Percentiles rank a stretch among this genome's conserved stretches.
Conservation (phyloP, 208 protist species). For the Trichomonas vaginalis region DNA sequence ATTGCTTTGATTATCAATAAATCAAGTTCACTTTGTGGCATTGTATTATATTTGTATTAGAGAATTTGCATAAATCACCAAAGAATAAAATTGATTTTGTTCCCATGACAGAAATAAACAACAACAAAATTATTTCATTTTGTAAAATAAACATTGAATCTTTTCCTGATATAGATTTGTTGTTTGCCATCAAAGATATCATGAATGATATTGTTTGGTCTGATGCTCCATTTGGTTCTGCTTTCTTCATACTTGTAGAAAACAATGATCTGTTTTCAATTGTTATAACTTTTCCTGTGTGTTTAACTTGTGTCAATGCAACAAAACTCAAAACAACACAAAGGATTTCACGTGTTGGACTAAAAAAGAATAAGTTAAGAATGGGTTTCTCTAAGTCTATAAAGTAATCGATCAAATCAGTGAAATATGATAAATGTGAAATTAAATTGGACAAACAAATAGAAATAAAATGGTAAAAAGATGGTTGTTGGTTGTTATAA, state of each 20-base stretch:
- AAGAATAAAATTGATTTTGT: background rate
- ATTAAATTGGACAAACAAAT: background rate
- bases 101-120: background rate
- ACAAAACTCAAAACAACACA: background rate
- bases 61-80: background rate
- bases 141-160: background rate
- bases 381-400: background rate
- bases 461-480: background rate
- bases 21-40: conserved; percentile 1
- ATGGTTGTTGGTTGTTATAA: background rate
- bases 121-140: background rate
- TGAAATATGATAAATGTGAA: background rate
- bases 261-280: background rate
- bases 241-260: background rate
- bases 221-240: background rate
- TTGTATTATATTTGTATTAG: background rate
- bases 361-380: background rate
- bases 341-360: background rate
- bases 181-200: background rate
- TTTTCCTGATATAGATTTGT: background rate
- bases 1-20: background rate
- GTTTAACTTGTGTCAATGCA: background rate
- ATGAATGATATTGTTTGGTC: background rate
- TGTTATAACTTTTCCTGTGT: background rate
- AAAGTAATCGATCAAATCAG: background rate